Evolutionary conservation across 192 early-diverging fungal species (phyloP).

Genomic region (Backusella australiensis): DNA sequence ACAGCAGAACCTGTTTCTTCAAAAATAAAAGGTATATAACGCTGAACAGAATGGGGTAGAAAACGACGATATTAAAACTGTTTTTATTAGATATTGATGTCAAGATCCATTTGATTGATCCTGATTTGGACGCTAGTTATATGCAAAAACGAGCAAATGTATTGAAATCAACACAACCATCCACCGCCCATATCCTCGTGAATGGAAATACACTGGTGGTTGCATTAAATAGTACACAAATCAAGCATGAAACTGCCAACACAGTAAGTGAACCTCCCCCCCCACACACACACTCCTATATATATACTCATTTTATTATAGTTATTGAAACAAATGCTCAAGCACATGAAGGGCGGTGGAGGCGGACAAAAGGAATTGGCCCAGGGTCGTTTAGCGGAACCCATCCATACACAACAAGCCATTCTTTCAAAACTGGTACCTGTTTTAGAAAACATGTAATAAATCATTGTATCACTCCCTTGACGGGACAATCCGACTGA

Average conservation of each 20-base stretch:
- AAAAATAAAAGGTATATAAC: constrained; percentile 11
- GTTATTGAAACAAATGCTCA: constrained; percentile 42
- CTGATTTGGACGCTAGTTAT: constrained; percentile 39
- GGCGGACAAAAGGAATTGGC: constrained; percentile 51
- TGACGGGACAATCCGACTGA: constrained; percentile 67
- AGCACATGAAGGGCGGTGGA: constrained; percentile 44
- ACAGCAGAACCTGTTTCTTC: constrained; percentile 8
- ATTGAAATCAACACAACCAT: constrained; percentile 33
- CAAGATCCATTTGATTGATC: constrained; percentile 38
- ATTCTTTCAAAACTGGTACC: constrained; percentile 19
- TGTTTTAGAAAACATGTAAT: constrained; percentile 19
- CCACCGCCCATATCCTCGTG: constrained; percentile 40
- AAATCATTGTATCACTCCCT: constrained; percentile 1
- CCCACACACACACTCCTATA: too few species aligned
- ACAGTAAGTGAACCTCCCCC: constrained; percentile 13
- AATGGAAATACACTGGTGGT: constrained; percentile 42
- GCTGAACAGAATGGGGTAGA: background rate
- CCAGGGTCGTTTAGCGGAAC: constrained; percentile 32
- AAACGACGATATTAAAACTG: too few species aligned
- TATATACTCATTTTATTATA: constrained; percentile 13
- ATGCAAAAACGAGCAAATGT: constrained; percentile 45
- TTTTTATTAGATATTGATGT: constrained; percentile 11
- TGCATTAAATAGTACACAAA: constrained; percentile 35
- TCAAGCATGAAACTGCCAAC: constrained; percentile 22
- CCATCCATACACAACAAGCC: background rate